Base-by-base conservation (phyloP, 257 asterid genomes). In the Thymus quinquecostatus region DNA sequence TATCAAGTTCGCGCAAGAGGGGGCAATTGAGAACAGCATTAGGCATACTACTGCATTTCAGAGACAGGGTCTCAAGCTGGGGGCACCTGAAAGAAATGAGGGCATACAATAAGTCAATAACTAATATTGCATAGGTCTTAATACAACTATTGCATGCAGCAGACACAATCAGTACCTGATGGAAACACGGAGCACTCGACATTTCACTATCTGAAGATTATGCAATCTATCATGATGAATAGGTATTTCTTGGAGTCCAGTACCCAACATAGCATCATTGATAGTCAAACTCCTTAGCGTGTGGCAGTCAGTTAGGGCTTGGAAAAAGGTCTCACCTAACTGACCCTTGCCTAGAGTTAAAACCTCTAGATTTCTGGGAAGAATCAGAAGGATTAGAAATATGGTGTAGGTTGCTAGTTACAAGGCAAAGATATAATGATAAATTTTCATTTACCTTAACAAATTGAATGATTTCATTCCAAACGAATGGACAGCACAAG, bases 1-100 rank as follows among this genome's bases (percentile, higher is more conserved):
- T 86, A 86, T 95, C 98, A 72, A 95, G 97, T 65, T 88, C 91
- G 10, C 72, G 93, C 82, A 95, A 67, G 74, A 89, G 92, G 54
- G 98, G 99, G 71, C 97, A 89, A 68, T 80, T 85, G 57, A 95
- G 96, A 64, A 82, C 89, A 30, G 88, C 97, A 67, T 88, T 95
- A 10, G 98, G 98, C 99, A 95, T 95, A 82, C 94, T 86, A 82
- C 99, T 95, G 62, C 98, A 97, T 80, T 88, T 92, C 62, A 95
- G 88, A 41, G 99, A 95, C 89, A 95, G 78, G 27, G 89, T 79
- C 72, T 89, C 96, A 70, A 95, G 93, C 78, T 56, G 93, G 49
- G 99, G 98, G 79, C 97, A 89, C 85, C 99, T 95, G 81, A 64
- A 77, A 82, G 60, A 3, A 41, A 56, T 13, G 51, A 72, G 12